These are phyloP conservation scores for Citeromyces nyonsensis DNA, from an alignment of 805 yeast species.

Conservation along the genomic window DNA sequence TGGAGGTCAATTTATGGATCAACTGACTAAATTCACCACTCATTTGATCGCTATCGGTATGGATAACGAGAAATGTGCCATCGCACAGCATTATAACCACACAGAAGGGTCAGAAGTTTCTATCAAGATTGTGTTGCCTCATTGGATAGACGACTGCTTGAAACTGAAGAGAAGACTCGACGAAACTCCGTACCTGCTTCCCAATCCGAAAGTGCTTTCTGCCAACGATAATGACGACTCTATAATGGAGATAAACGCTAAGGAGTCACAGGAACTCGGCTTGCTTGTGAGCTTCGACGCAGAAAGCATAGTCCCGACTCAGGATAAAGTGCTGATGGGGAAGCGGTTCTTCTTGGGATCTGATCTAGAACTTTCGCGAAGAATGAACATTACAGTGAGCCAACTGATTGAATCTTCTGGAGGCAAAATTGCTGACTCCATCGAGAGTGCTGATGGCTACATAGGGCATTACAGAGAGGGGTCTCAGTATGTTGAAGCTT, in stretches of 20 bases:
- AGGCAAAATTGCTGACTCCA: conserved; percentile 23
- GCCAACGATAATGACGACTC: conserved; percentile 4
- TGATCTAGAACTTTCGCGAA: conserved; percentile 39
- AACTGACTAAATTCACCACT: conserved; percentile 56
- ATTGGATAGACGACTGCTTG: conserved; percentile 68
- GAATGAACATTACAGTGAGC: conserved; percentile 20
- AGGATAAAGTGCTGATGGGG: conserved; percentile 18
- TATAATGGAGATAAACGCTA: not conserved
- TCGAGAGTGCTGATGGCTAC: conserved; percentile 24
- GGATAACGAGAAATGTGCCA: conserved; percentile 39
- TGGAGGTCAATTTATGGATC: conserved; percentile 63
- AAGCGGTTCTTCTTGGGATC: conserved; percentile 32
- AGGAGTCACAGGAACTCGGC: conserved; percentile 2
- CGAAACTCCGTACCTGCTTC: conserved; percentile 37
- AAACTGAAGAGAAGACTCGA: conserved; percentile 30
- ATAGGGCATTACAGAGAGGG: conserved; percentile 54
- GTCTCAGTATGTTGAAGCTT: conserved; percentile 30
- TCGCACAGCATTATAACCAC: conserved; percentile 25
- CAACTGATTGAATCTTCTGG: conserved; percentile 34
- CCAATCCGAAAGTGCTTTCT: conserved; percentile 11
- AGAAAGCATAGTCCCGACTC: conserved; percentile 5
- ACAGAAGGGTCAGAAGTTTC: conserved; percentile 4
- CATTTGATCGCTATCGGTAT: conserved; percentile 52
- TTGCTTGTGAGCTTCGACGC: conserved; percentile 2
- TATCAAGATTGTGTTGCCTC: conserved; percentile 54